Base-by-base conservation (phyloP, 2,329 filamentous ascomycete genomes). In the Helotiales sp. region DNA sequence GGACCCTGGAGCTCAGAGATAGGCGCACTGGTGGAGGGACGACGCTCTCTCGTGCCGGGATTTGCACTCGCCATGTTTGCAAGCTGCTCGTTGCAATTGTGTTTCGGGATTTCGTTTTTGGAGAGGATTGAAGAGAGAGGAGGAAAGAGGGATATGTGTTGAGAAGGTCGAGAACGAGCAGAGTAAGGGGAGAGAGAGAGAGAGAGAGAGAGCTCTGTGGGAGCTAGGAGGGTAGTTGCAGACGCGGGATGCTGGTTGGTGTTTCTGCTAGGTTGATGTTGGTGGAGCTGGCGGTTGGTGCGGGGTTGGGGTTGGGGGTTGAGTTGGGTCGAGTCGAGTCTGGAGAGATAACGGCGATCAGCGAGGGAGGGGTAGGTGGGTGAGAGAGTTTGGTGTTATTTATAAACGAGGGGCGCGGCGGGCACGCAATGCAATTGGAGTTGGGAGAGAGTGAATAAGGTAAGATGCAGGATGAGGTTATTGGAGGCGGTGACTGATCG, bases 1-100 rank as follows among this genome's bases (percentile, higher is more conserved):
- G 92, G 90, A 71, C 93, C 94, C 79, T 92, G 86, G 70, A 98
- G 90, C 78, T 97, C 93, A 71, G 92, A 88, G 74, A 97, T 90
- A 55, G 94, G 94, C 74, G 92, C 92, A 72, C 91, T 89, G 66
- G 87, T 90, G 22, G 93, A 97, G 66, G 92, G 93, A 73, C 88
- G 91, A 74, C 94, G 90, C 84, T 97, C 89, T 72, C 93, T 37
- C 57, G 30, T 50, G 47, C 28, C 70, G 22, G 54, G 61, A 40
- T 52, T 26, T 57, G 60, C 22, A 47, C 57, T 57, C 32, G 34
- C 20, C 57, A 59, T 65, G 22, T 47, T 61, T 28, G 52, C 40
- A 59, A 45, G 40, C 40, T 45, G n/a, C 34, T 55, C 13, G 58
- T n/a, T 58, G 50, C 37, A 32, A 61, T 28, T 64, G 37, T 45